Conservation (phyloP, 495 filamentous ascomycete genomes). For the Aspergillus indologenus region DNA sequence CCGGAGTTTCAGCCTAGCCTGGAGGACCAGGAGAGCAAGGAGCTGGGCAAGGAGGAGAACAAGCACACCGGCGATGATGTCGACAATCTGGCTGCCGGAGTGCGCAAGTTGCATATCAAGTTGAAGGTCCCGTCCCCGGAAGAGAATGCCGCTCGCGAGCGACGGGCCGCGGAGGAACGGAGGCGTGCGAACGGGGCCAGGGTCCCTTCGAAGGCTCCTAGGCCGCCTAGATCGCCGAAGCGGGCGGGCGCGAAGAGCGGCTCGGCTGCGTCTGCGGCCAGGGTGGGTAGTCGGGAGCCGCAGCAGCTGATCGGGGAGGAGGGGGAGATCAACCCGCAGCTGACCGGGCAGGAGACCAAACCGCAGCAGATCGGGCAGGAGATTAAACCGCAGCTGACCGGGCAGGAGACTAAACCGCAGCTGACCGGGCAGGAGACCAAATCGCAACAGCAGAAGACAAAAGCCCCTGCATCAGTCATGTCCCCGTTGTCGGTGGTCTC, state of each 20-base stretch:
- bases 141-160: constrained; percentile 61
- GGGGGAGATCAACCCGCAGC: background rate
- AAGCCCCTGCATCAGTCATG: background rate
- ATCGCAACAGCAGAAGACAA: background rate
- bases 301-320: too few relatives aligned
- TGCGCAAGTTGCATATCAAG: constrained; percentile 68
- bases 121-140: constrained; percentile 70
- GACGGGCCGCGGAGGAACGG: constrained; percentile 37
- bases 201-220: constrained; percentile 14
- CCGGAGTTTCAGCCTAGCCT: constrained; percentile 19
- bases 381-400: background rate
- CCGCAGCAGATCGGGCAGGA: too few relatives aligned
- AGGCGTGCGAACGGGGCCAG: constrained; percentile 15
- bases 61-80: constrained; percentile 44
- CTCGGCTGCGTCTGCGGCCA: background rate
- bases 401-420: background rate
- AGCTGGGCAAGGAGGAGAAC: too few relatives aligned
- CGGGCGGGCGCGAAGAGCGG: constrained; percentile 9
- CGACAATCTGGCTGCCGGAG: constrained; percentile 61
- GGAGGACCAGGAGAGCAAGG: background rate
- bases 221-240: constrained; percentile 23
- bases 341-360: background rate
- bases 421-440: too few relatives aligned
- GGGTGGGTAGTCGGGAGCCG: background rate
- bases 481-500: background rate